phyloP scores from a whole-genome alignment of 2,329 filamentous ascomycete genomes.

The Verticillium klebahnii region DNA sequence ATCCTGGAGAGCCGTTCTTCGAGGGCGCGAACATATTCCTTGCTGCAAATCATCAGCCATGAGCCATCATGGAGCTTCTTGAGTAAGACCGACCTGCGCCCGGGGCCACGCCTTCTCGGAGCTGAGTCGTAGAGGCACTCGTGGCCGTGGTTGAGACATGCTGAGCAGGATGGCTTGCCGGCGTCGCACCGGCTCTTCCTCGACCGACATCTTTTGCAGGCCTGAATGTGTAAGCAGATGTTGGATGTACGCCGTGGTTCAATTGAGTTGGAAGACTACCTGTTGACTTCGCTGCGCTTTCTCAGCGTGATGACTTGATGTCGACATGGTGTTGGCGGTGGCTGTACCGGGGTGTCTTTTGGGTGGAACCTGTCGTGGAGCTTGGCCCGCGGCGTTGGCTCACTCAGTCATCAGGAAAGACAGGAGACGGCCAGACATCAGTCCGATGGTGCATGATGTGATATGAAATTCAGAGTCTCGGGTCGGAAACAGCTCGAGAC shows the following conservation, averaged over 20 bases:
- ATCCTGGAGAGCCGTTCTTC: slow-evolving; percentile 12
- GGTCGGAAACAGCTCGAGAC: not conserved
- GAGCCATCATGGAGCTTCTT: too few relatives aligned
- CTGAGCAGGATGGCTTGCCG: slow-evolving; percentile 6
- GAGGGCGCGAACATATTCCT: slow-evolving; percentile 10
- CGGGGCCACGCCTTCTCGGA: slow-evolving; percentile 9
- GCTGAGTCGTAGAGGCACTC: slow-evolving; percentile 10
- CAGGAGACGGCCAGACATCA: not conserved
- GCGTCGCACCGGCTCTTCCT: slow-evolving; percentile 13
- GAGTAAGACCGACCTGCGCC: slow-evolving; percentile 3
- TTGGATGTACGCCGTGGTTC: not conserved
- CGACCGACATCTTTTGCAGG: slow-evolving; percentile 10
- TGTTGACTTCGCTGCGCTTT: not conserved
- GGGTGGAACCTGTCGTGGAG: not conserved
- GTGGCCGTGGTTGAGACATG: slow-evolving; percentile 4
- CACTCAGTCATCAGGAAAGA: not conserved
- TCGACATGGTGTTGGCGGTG: not conserved
- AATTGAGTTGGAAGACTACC: not conserved
- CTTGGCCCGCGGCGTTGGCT: not conserved
- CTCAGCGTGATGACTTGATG: not conserved
- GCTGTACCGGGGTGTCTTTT: not conserved
- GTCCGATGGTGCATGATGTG: not conserved
- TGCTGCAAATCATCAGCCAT: not conserved
- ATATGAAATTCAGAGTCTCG: not conserved
- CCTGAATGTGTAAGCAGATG: not conserved